A percentile compares a stretch with the other conserved stretches of the same genome.
Conservation (phyloP, 2,329 filamentous ascomycete genomes). For the Trichocomaceae sp. region DNA sequence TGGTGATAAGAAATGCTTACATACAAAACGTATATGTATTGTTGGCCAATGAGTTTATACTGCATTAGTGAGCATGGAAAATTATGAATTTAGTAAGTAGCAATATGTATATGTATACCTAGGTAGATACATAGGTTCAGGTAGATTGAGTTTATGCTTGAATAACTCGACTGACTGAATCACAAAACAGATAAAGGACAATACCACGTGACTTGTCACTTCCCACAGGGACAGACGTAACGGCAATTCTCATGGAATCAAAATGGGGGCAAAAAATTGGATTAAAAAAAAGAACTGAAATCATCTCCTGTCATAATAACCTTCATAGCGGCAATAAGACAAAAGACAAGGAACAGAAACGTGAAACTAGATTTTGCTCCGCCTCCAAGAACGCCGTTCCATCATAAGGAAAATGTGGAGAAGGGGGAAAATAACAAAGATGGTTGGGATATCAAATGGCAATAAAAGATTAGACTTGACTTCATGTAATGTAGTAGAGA, state of each 20-base stretch:
- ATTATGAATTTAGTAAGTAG: too few relatives aligned
- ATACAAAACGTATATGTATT: too few relatives aligned
- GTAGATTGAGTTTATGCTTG: neutral
- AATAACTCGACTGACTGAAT: neutral
- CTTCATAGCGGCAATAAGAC: neutral
- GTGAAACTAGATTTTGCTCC: neutral
- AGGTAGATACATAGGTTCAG: neutral
- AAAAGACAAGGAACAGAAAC: neutral
- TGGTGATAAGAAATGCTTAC: too few relatives aligned
- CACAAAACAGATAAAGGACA: neutral
- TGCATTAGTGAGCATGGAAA: too few relatives aligned
- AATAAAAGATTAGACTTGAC: conserved; percentile 6
- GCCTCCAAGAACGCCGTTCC: neutral
- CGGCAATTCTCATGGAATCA: neutral
- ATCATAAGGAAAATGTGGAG: conserved; percentile 14
- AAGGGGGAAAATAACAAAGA: neutral
- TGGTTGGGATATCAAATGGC: conserved; percentile 7
- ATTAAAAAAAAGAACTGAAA: neutral
- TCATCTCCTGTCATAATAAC: neutral
- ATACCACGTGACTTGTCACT: neutral
- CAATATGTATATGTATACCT: too few relatives aligned
- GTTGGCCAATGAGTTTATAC: too few relatives aligned
- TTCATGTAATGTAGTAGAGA: neutral
- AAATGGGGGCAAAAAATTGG: conserved; percentile 3
- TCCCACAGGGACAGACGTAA: neutral